phyloP scores from a whole-genome alignment of 495 filamentous ascomycete genomes.

The Podospora comata region DNA sequence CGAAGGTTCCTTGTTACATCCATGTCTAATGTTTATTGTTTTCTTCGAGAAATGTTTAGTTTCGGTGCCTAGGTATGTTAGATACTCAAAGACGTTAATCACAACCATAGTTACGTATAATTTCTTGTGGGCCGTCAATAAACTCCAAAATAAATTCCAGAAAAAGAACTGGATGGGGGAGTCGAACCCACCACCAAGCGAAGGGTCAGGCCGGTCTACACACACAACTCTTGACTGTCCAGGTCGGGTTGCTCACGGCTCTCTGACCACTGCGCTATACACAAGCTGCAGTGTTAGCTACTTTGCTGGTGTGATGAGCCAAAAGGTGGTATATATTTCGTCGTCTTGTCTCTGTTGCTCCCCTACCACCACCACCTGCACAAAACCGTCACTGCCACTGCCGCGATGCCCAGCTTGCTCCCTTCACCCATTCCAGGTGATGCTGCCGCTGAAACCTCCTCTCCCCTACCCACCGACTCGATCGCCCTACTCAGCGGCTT shows the following conservation, averaged over 20 bases:
- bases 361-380: not conserved
- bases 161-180: not conserved
- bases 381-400: not conserved
- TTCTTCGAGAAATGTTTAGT: too few relatives aligned
- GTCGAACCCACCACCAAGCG: not conserved
- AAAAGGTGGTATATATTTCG: not conserved
- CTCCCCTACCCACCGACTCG: not conserved
- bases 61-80: too few relatives aligned
- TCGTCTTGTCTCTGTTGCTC: too few relatives aligned
- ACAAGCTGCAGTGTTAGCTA: not conserved
- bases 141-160: too few relatives aligned
- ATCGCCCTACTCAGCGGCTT: conserved; percentile 17
- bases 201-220: not conserved
- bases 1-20: too few relatives aligned
- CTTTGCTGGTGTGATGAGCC: not conserved
- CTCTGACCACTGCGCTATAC: not conserved
- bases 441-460: not conserved
- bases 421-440: not conserved
- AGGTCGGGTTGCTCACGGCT: not conserved
- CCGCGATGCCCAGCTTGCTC: not conserved
- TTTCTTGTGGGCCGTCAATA: too few relatives aligned
- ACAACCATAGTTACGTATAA: too few relatives aligned
- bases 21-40: too few relatives aligned
- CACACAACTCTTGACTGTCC: not conserved
- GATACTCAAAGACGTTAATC: too few relatives aligned